Conservation (phyloP, 805 yeast species). For the Ascoidea asiatica region DNA sequence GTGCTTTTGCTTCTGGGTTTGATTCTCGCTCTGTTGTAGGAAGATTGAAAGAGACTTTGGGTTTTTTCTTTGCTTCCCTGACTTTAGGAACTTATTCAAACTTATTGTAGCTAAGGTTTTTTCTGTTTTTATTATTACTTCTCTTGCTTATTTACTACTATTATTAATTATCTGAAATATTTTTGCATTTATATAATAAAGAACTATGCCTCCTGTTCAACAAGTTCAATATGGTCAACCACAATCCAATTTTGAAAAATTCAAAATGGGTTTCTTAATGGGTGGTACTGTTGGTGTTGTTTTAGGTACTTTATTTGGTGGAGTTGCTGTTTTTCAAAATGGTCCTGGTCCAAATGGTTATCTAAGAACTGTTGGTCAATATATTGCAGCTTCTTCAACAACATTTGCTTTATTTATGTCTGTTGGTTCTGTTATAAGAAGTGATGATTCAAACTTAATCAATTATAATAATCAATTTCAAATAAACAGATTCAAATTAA, state of each 20-base stretch:
- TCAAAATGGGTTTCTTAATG: slow-evolving; percentile 98
- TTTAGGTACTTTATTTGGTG: slow-evolving; percentile 90
- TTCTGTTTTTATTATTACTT: neutral
- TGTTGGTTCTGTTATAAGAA: slow-evolving; percentile 83
- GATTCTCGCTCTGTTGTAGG: neutral
- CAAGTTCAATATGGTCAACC: slow-evolving; percentile 39
- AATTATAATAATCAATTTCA: too few species aligned
- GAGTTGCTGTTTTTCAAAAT: slow-evolving; percentile 74
- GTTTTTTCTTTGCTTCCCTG: neutral
- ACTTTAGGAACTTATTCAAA: neutral
- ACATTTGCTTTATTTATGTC: slow-evolving; percentile 96
- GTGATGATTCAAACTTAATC: too few species aligned
- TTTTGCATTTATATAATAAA: neutral
- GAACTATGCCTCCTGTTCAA: slow-evolving; percentile 42
- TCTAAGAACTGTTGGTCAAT: slow-evolving; percentile 92
- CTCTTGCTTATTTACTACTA: neutral
- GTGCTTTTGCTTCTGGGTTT: neutral
- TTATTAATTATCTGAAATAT: slow-evolving; percentile 1
- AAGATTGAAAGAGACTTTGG: neutral
- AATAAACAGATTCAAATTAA: too few species aligned
- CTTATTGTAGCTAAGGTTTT: neutral
- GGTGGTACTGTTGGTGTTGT: slow-evolving; percentile 88
- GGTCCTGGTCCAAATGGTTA: slow-evolving; percentile 99
- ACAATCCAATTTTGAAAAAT: slow-evolving; percentile 87
- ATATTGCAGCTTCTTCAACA: slow-evolving; percentile 91